Conservation (phyloP, 1,139 yeast species). For the Pichia sp. region DNA sequence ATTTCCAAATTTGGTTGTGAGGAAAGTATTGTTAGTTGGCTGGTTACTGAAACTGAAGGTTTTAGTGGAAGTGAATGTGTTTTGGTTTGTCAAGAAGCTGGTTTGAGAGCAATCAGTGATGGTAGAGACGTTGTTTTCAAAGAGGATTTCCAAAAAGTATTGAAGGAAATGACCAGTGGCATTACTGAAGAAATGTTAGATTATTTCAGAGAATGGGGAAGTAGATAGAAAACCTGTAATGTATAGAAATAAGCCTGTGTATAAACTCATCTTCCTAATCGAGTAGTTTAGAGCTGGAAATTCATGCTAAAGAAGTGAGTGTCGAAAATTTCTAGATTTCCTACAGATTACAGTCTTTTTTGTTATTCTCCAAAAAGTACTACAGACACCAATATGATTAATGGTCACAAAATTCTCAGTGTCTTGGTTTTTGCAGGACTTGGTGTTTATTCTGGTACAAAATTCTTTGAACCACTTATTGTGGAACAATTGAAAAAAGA, state of each 20-base stretch:
- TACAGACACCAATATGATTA: not conserved
- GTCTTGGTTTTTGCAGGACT: constrained; percentile 23
- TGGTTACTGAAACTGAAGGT: constrained; percentile 70
- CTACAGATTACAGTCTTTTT: not conserved
- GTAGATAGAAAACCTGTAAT: not conserved
- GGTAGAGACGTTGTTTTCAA: constrained; percentile 36
- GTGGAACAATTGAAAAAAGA: constrained; percentile 64
- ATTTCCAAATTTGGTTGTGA: constrained; percentile 46
- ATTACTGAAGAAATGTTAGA: constrained; percentile 48
- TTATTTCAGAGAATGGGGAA: not conserved
- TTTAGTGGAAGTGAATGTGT: constrained; percentile 97
- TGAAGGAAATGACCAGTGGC: constrained; percentile 33
- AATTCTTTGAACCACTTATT: constrained; percentile 68
- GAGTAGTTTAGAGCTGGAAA: not conserved
- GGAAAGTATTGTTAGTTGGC: constrained; percentile 34
- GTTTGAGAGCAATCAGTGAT: constrained; percentile 64
- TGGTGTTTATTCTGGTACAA: constrained; percentile 43
- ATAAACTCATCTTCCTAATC: not conserved
- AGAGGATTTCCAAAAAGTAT: constrained; percentile 67
- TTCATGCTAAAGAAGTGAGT: not conserved
- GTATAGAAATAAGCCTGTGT: not conserved
- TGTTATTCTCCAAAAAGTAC: not conserved
- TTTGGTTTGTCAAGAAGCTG: constrained; percentile 89
- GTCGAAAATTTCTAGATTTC: not conserved
- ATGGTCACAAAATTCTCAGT: constrained; percentile 15